These are phyloP conservation scores for Aristolochia fimbriata DNA, from an alignment of 164 flowering plant species.

Conservation along the genomic window DNA sequence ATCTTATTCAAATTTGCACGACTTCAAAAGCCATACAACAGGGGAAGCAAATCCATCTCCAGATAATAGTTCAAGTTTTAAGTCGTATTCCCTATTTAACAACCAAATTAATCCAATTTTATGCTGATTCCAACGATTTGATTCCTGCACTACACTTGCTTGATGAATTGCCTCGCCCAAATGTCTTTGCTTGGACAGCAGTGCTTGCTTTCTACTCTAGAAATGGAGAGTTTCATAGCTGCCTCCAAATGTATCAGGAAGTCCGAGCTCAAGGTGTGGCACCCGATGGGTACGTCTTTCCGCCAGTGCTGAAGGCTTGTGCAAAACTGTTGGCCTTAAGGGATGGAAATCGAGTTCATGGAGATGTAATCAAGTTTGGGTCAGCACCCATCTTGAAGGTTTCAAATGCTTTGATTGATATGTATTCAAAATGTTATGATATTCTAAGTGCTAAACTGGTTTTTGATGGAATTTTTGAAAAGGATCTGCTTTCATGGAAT, in stretches of 20 bases:
- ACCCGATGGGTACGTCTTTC: constrained; percentile 49
- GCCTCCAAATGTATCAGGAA: constrained; percentile 18
- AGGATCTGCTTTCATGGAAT: constrained; percentile 48
- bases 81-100: constrained; percentile 16
- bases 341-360: constrained; percentile 30
- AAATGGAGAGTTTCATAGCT: constrained; percentile 19
- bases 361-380: constrained; percentile 27
- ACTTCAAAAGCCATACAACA: constrained; percentile 21
- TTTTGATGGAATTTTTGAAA: constrained; percentile 28
- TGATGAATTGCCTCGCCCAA: constrained; percentile 33
- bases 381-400: constrained; percentile 21
- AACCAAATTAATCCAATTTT: constrained; percentile 39
- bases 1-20: constrained; percentile 32
- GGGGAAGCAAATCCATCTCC: constrained; percentile 37
- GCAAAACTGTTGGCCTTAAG: constrained; percentile 17
- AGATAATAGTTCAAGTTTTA: constrained; percentile 21
- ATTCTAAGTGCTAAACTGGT: constrained; percentile 23
- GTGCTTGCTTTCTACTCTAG: constrained; percentile 27
- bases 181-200: constrained; percentile 53
- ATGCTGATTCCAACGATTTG: constrained; percentile 30
- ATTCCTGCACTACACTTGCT: constrained; percentile 25
- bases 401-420: constrained; percentile 36
- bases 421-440: constrained; percentile 45
- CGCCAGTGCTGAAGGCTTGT: constrained; percentile 34
- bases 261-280: constrained; percentile 22